Evolutionary conservation across 2,329 filamentous ascomycete species (phyloP).

Genomic region (Paraphoma chrysanthemicola): DNA sequence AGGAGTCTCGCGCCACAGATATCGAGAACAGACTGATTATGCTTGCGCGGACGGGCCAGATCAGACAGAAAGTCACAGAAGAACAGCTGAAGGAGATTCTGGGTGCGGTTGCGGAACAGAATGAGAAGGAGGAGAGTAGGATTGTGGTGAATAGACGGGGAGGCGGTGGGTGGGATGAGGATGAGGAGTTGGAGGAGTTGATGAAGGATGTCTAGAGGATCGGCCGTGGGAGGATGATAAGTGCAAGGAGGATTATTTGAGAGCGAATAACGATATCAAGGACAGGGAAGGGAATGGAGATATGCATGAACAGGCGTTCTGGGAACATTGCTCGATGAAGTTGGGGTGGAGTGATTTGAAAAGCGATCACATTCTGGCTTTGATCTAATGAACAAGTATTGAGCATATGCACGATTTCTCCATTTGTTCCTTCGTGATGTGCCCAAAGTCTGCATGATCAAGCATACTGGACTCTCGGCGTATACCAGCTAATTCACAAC

Average conservation of each 20-base stretch:
- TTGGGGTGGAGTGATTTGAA: no score
- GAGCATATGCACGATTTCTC: no score
- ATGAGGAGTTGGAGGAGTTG: conserved; percentile 71
- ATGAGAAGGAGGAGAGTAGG: conserved; percentile 68
- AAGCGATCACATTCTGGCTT: no score
- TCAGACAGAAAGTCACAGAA: conserved; percentile 87
- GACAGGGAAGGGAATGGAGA: neutral
- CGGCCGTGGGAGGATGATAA: neutral
- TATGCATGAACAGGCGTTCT: no score
- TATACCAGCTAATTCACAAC: conserved; percentile 18
- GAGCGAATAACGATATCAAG: neutral
- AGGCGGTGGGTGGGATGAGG: conserved; percentile 78
- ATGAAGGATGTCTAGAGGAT: conserved; percentile 43
- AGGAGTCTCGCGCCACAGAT: conserved; percentile 86
- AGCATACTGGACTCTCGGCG: no score
- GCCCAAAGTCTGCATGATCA: no score
- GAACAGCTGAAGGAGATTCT: conserved; percentile 92
- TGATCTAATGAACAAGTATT: no score
- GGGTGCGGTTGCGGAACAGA: conserved; percentile 79
- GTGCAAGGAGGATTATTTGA: neutral
- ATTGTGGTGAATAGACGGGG: conserved; percentile 87
- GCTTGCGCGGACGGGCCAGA: conserved; percentile 86
- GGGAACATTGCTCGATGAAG: no score
- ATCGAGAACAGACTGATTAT: conserved; percentile 93
- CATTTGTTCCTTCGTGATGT: no score